phyloP scores from a whole-genome alignment of 805 yeast genomes.

The Spathaspora hagerdaliae region DNA sequence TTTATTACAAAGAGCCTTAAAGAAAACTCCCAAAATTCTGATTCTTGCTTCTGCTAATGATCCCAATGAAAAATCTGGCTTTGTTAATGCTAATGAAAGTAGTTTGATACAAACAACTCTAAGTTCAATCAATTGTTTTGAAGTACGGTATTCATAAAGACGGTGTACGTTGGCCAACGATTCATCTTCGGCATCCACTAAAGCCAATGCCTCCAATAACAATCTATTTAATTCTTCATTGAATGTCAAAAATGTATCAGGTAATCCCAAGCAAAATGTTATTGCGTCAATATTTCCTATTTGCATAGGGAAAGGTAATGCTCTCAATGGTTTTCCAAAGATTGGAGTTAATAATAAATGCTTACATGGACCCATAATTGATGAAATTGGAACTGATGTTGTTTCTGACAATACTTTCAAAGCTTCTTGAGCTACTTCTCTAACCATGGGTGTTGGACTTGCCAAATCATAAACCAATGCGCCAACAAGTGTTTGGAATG shows the following conservation, averaged over 20 bases:
- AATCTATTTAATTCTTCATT: slow-evolving; percentile 86
- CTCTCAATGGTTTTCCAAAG: slow-evolving; percentile 94
- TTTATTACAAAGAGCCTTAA: slow-evolving; percentile 83
- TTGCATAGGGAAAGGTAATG: slow-evolving; percentile 97
- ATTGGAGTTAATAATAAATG: slow-evolving; percentile 84
- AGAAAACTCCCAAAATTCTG: slow-evolving; percentile 86
- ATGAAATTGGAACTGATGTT: slow-evolving; percentile 64
- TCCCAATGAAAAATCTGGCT: slow-evolving; percentile 75
- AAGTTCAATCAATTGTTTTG: slow-evolving; percentile 81
- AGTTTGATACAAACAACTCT: slow-evolving; percentile 87
- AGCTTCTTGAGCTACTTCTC: slow-evolving; percentile 76
- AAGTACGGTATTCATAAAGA: slow-evolving; percentile 78
- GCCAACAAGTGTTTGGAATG: slow-evolving; percentile 79
- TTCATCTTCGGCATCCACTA: slow-evolving; percentile 97
- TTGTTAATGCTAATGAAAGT: slow-evolving; percentile 76
- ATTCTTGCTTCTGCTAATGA: slow-evolving; percentile 77
- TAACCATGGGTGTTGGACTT: slow-evolving; percentile 77
- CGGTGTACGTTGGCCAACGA: slow-evolving; percentile 85
- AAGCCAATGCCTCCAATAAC: slow-evolving; percentile 82
- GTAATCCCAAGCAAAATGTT: slow-evolving; percentile 81
- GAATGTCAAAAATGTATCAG: slow-evolving; percentile 75
- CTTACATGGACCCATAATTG: slow-evolving; percentile 79
- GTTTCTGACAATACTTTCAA: slow-evolving; percentile 65
- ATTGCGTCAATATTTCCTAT: slow-evolving; percentile 97
- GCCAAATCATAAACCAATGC: slow-evolving; percentile 89